These are phyloP conservation scores for Cryptococcus deneoformans DNA, from an alignment of 1,284 basidiomycete species.

Conservation along the genomic window DNA sequence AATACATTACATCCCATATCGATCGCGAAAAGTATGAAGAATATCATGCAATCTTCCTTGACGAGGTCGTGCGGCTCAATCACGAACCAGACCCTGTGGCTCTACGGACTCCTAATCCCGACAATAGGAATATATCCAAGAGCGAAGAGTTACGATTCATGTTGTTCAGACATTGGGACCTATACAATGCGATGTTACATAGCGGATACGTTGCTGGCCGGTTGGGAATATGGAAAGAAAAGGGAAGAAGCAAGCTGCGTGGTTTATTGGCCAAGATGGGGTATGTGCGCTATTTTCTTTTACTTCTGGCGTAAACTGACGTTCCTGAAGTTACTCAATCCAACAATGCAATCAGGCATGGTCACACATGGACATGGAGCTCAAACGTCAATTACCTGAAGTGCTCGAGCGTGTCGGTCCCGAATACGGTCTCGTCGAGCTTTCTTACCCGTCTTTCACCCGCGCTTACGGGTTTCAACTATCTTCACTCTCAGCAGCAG, in stretches of 20 bases:
- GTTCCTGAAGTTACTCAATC: conserved; percentile 70
- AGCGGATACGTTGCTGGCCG: conserved; percentile 94
- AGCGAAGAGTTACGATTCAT: conserved; percentile 90
- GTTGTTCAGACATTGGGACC: conserved; percentile 94
- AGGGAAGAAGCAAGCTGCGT: conserved; percentile 80
- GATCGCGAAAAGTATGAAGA: conserved; percentile 81
- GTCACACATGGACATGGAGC: conserved; percentile 92
- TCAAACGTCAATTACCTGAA: conserved; percentile 75
- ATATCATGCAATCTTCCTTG: conserved; percentile 71
- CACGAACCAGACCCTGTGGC: conserved; percentile 52
- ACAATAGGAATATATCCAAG: conserved; percentile 74
- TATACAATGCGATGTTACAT: conserved; percentile 98
- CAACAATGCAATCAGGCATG: conserved; percentile 91
- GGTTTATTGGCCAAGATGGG: conserved; percentile 99
- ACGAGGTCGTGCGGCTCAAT: conserved; percentile 88
- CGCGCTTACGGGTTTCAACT: conserved; percentile 86
- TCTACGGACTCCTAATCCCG: conserved; percentile 49
- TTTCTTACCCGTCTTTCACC: conserved; percentile 89
- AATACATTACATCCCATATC: conserved; percentile 85
- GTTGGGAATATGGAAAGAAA: conserved; percentile 94
- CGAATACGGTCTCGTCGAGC: conserved; percentile 94
- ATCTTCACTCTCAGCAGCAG: conserved; percentile 82
- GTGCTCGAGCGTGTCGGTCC: conserved; percentile 90
- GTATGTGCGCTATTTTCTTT: conserved; percentile 54
- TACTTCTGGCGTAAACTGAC: neutral